Base-by-base conservation (phyloP, 169 alveolate genomes). In the Cryptosporidium felis region DNA sequence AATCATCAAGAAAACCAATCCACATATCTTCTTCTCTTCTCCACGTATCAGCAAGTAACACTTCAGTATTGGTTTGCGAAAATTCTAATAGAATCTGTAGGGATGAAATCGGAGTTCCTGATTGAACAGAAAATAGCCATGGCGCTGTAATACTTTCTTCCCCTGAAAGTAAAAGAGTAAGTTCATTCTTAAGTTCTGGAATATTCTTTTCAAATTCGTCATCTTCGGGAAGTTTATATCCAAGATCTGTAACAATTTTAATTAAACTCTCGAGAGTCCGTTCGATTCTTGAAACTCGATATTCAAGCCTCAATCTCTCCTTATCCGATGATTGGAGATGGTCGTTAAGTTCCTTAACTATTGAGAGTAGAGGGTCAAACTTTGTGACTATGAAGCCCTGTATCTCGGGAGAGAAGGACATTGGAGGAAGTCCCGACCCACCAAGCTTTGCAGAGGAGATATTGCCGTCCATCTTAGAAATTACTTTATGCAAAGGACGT, bases 71-170 rank as follows among this genome's bases (percentile, higher is more conserved):
- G 26, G 93, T 88, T 23, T 93, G 95, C 16, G 90, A 67, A 47
- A 94, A 94, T 80, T 94, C 97, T 14, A 94, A 91, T 49, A 94
- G 92, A 28, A 94, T 95, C 85, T 94, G 97, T 32, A 94, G 62
- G 5, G 97, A 92, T 21, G 97, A 94, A 38, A 94, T 80, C 12
- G 97, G 97, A 14, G 97, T 94, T 34, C 96, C 96, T 61, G 91
- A 80, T 90, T 94, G 97, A 60, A 96, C 94, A 14, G 96, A 93
- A 63, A 94, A 94, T 10, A 94, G 89, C 97, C 97, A 94, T 18
- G 97, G 97, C 16, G 96, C 93, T 46, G 94, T 74, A 3, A 74
- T 41, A 26, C 67, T 74, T 23, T 74, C 85, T 21, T 74, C 85
- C 28, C 85, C 85, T 23, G 85, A 74, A 23, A 74, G 53, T 34